Evolutionary conservation across 305 asterid species (phyloP), one percentile per base, ranked within the genome.

Genomic region (Withania somnifera): DNA sequence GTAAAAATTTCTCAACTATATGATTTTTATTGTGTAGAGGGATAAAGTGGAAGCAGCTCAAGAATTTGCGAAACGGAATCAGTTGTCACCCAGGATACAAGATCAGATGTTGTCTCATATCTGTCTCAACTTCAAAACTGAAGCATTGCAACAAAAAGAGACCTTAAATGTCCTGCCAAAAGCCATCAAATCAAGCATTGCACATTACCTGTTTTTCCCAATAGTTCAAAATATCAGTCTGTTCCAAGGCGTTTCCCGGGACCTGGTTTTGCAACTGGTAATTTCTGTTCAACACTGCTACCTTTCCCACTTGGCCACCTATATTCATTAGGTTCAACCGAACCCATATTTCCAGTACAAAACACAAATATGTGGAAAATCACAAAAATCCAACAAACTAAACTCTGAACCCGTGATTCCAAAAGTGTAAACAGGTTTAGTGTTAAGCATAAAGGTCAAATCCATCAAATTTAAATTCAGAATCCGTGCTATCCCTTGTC

Each of bases 261-360:
- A 93, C 53, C 88, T 91, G 88, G 90, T 95, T 80, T 87, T 91
- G 84, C 99, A 92, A 78, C 86, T 95, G 98, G 98, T 95, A 91
- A 34, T 63, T 85, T 63, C 17, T 50, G 40, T 13, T 36, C 61
- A 9, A 71, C 36, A 45, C n/a, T 45, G 40, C 38, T 42, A n/a
- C 34, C 52, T 34, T 69, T 20, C 34, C 51, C 19, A 22, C 11
- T 68, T 38, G 34, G 19, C 20, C 36, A 20, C 32, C 0, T 38
- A 67, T 38, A 19, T 38, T 36, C 77, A 68, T 38, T 5, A 1
- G 30, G 14, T 68, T 68, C 58, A 53, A 53, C 11, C 17, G 24
- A 53, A 53, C 58, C 3, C 17, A 24, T n/a, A 53, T 53, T 53
- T 54, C 5, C 13, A 26, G 7, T 54, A 19, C 61, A 19, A 8